Conservation (phyloP, 768 basidiomycete species). For the Auricularia heimuer region DNA sequence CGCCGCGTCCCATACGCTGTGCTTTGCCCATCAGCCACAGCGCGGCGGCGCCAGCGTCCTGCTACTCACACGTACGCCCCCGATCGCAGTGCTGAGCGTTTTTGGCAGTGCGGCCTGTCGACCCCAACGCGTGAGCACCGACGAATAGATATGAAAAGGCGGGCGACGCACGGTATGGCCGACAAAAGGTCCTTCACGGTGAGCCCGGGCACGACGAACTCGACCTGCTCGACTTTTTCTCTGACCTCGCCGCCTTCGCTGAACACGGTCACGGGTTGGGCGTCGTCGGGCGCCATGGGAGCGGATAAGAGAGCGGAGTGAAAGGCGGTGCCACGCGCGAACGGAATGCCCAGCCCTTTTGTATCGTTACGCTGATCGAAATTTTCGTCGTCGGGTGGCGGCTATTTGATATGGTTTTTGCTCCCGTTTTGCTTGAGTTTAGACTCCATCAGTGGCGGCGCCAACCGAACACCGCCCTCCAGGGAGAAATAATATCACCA, state of each 20-base stretch:
- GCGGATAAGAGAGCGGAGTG: too few relatives aligned
- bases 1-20: conserved; percentile 63
- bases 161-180: conserved; percentile 64
- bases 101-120: conserved; percentile 70
- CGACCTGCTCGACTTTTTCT: background rate
- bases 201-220: conserved; percentile 57
- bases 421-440: too few relatives aligned
- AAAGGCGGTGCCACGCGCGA: too few relatives aligned
- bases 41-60: background rate
- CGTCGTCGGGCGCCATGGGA: background rate
- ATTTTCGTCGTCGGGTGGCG: too few relatives aligned
- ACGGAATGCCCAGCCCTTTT: too few relatives aligned
- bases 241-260: background rate
- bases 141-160: conserved; percentile 1
- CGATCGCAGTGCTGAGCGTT: conserved; percentile 78
- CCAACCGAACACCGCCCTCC: too few relatives aligned
- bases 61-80: conserved; percentile 61
- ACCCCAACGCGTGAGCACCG: conserved; percentile 1
- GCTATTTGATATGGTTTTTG: too few relatives aligned
- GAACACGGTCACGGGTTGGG: background rate
- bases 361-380: too few relatives aligned
- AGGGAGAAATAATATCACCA: too few relatives aligned
- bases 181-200: conserved; percentile 79
- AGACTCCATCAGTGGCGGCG: too few relatives aligned
- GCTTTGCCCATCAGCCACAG: background rate